phyloP scores from a whole-genome alignment of 768 basidiomycete species.

The Boletales sp. region DNA sequence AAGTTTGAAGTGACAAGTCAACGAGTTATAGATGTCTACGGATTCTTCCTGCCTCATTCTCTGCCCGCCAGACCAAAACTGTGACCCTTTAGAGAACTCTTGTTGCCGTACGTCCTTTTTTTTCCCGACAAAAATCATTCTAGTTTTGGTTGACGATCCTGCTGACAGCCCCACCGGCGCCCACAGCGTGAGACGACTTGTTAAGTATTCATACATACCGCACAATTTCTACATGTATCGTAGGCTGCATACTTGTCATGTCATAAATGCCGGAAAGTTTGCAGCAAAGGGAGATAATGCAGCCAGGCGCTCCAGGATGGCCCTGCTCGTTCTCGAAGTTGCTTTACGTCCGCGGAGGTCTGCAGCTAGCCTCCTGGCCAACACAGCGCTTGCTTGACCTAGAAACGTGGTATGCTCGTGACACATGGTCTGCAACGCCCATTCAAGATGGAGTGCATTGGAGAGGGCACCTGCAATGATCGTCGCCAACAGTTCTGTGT shows the following conservation, averaged over 20 bases:
- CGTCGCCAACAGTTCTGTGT: slow-evolving; percentile 60
- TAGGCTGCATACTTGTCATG: slow-evolving; percentile 13
- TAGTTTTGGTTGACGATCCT: slow-evolving; percentile 1
- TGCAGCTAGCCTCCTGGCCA: slow-evolving; percentile 64
- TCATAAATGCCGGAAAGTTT: slow-evolving; percentile 66
- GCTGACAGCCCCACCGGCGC: slow-evolving; percentile 43
- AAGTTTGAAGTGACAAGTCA: not conserved
- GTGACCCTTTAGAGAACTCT: slow-evolving; percentile 65
- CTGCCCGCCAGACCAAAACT: slow-evolving; percentile 67
- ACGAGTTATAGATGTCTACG: slow-evolving; percentile 38
- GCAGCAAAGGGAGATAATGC: slow-evolving; percentile 63
- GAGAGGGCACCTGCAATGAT: slow-evolving; percentile 65
- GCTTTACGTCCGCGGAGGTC: slow-evolving; percentile 53
- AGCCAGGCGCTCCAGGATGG: slow-evolving; percentile 57
- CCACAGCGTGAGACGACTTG: slow-evolving; percentile 39
- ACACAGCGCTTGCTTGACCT: slow-evolving; percentile 59
- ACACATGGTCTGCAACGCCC: slow-evolving; percentile 55
- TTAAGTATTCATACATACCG: not conserved
- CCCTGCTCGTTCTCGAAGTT: slow-evolving; percentile 45
- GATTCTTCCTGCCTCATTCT: slow-evolving; percentile 66
- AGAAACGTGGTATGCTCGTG: slow-evolving; percentile 48
- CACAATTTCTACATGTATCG: not conserved
- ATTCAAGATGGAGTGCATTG: slow-evolving; percentile 66
- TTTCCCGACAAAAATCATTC: not conserved
- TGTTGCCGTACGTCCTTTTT: slow-evolving; percentile 69